Evolutionary conservation across 164 flowering plant genomes (phyloP), one percentile per base, ranked within the genome.

Genomic region (Euptelea pleiosperma): DNA sequence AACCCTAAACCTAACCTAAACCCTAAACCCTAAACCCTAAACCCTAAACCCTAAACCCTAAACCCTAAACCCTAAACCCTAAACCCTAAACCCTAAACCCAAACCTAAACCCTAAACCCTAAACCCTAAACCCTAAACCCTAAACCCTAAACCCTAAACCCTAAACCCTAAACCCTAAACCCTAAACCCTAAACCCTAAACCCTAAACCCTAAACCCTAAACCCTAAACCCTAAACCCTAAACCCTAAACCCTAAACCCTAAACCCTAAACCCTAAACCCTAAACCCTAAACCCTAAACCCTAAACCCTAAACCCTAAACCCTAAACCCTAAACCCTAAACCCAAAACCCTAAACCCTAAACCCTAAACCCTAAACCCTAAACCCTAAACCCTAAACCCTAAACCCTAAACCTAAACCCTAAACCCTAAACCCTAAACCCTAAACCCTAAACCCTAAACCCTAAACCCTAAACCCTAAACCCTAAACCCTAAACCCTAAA

Each of bases 361-460:
- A 55, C 44, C 58, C 45, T 24, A 55, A 55, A 55, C 45, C 45
- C 45, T 14, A 37, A 40, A 55, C 45, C 58, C 58, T 40, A 37
- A 55, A 53, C 41, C 41, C 48, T 35, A 8, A 36, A 21, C 44
- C 58, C 45, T 10, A 44, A 58, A 10, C 52, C 37, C 3, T 8
- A 58, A 43, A 14, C 51, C 51, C 51, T 54, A 40, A 56, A 26
- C 60, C 60, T 56, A 42, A 40, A 33, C 56, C 56, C 56, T 33
- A 52, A 52, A 52, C 42, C n/a, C 41, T 52, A 52, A 52, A 33
- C 56, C 56, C 56, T 19, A 12, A 52, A 51, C 60, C 60, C 60
- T 42, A 28, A 56, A 56, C 60, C 60, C 60, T 25, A 54, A 41
- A 41, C 60, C 48, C 61, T 56, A 40, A 56, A 56, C 60, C 48